phyloP scores from a whole-genome alignment of 2,329 filamentous ascomycete species.

The Nothophaeocryptopus gaeumannii region DNA sequence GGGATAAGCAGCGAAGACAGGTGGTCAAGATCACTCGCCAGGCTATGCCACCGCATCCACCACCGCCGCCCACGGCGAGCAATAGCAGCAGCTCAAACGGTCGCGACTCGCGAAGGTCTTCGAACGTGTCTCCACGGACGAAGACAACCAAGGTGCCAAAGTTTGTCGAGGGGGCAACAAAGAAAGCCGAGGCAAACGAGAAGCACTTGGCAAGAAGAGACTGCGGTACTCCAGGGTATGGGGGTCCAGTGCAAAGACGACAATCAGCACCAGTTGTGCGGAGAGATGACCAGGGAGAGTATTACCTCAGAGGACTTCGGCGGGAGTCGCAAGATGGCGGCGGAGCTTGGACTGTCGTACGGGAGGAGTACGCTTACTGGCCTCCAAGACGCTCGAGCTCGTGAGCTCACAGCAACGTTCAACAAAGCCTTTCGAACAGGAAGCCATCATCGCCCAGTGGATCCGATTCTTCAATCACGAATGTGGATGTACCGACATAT shows the following conservation, averaged over 20 bases:
- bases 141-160: no score
- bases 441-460: conserved; percentile 12
- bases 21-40: no score
- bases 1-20: conserved; percentile 3
- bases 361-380: conserved; percentile 14
- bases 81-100: no score
- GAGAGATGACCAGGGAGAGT: conserved; percentile 1
- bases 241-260: no score
- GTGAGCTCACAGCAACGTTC: background rate
- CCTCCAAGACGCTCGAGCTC: background rate
- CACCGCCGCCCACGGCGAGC: no score
- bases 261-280: background rate
- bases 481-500: conserved; percentile 13
- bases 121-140: no score
- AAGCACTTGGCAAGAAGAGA: no score
- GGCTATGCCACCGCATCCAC: no score
- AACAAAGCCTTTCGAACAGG: conserved; percentile 13
- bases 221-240: no score
- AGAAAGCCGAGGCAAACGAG: no score
- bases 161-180: no score
- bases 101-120: no score
- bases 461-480: conserved; percentile 17
- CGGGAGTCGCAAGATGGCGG: conserved; percentile 1
- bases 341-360: conserved; percentile 4
- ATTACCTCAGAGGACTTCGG: conserved; percentile 4